Evolutionary conservation across 352 stramenopile species (phyloP).

Genomic region (Globisporangium middletonii): DNA sequence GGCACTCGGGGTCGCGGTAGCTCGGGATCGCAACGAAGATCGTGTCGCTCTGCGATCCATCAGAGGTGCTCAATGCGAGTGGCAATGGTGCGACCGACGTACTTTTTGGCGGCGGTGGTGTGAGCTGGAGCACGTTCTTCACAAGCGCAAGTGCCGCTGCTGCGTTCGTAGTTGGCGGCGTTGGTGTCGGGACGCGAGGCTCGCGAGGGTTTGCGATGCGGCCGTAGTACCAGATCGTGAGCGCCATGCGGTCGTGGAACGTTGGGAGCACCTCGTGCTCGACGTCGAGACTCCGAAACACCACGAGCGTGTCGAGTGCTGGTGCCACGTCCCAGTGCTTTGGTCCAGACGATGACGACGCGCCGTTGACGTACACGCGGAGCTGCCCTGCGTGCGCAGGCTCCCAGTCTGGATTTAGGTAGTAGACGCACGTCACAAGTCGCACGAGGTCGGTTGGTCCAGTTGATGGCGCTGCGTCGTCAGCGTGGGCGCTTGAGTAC

Average conservation of each 20-base stretch:
- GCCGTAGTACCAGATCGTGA: constrained; percentile 95
- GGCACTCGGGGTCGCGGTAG: constrained; percentile 90
- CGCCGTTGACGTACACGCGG: constrained; percentile 47
- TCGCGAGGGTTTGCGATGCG: background rate
- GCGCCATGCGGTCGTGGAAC: constrained; percentile 75
- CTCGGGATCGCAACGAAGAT: constrained; percentile 95
- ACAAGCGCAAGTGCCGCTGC: background rate
- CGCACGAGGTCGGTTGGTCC: constrained; percentile 27
- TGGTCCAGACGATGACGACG: background rate
- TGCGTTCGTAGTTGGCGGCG: background rate
- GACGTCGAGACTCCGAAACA: constrained; percentile 90
- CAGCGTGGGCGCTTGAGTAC: constrained; percentile 31
- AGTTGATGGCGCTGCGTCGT: constrained; percentile 11
- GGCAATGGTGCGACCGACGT: too few species aligned
- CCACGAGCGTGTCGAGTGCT: constrained; percentile 79
- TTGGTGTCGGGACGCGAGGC: background rate
- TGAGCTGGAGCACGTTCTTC: background rate
- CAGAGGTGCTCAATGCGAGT: too few species aligned
- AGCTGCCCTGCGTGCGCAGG: constrained; percentile 52
- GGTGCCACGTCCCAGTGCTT: constrained; percentile 72
- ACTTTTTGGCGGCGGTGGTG: background rate
- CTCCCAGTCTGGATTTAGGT: constrained; percentile 76
- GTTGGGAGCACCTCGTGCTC: constrained; percentile 89
- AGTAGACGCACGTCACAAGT: constrained; percentile 82
- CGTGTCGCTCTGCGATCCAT: constrained; percentile 12